Evolutionary conservation across 2,329 filamentous ascomycete genomes (phyloP), one percentile per base, ranked within the genome.

Genomic region (Parafenestella ontariensis): DNA sequence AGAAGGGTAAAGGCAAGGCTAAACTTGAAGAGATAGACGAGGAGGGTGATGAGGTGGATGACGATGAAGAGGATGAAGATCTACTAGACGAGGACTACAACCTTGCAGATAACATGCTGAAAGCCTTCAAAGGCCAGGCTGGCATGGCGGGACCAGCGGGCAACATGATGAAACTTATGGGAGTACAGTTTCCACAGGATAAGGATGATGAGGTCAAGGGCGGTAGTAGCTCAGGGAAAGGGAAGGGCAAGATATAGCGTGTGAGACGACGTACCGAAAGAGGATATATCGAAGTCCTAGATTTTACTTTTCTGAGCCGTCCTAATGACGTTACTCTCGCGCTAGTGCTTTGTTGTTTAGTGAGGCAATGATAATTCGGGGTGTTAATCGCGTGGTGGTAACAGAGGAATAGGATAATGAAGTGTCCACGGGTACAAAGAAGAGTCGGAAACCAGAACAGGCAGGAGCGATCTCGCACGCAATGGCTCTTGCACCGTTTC

Each of bases 51-150:
- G 59, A 81, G 23, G 78, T 84, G 33, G 81, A 62, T 5, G 59
- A 82, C 2, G 81, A 84, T 8, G 80, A 79, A 8, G 77, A 84
- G 8, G 80, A 79, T 9, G 77, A 75, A 2, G 74, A 75, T 23
- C 62, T 85, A 0, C 87, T 89, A 48, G 84, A 95, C 59, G 86
- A 95, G 24, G 91, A 98, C 71, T 90, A 92, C 64, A 94, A 95
- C 58, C 81, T 99, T 21, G 92, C 91, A 17, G 92, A 90, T 74
- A 98, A 98, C 68, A 81, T 99, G 49, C 81, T 99, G 1, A 92
- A 97, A 74, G 94, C 91, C 66, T 93, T 99, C 77, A 96, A 96
- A 71, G 89, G 90, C 15, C 94, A 98, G 74, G 91, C 82, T 17
- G 95, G 95, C 11, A 85, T 89, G 80, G 83, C 91, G 28, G 95